Conservation (phyloP, 1,139 yeast genomes). For the Debaryomyces psychrophilus region DNA sequence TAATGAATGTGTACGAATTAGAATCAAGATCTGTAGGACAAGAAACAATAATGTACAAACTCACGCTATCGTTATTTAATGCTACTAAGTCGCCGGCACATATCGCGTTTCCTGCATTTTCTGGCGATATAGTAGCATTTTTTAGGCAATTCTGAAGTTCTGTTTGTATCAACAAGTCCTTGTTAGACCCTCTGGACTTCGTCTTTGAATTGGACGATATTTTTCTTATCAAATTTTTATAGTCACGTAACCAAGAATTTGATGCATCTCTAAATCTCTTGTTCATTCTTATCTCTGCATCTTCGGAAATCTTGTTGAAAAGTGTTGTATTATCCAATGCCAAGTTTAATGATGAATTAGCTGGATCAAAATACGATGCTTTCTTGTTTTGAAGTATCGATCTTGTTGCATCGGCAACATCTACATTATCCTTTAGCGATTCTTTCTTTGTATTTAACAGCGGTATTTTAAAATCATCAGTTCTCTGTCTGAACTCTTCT, state of each 20-base stretch:
- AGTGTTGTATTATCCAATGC: conserved; percentile 16
- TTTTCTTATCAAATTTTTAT: background rate
- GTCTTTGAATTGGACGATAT: background rate
- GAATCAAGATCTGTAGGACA: conserved; percentile 33
- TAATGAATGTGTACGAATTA: conserved; percentile 51
- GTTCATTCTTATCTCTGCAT: conserved; percentile 20
- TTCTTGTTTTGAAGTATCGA: conserved; percentile 9
- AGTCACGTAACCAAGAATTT: conserved; percentile 23
- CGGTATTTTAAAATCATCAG: background rate
- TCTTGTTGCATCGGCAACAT: conserved; percentile 6
- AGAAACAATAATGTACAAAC: conserved; percentile 36
- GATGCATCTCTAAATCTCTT: conserved; percentile 27
- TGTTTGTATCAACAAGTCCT: conserved; percentile 12
- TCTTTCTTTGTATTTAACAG: background rate
- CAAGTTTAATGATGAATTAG: conserved; percentile 15
- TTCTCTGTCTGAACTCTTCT: conserved; percentile 1
- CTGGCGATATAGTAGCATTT: conserved; percentile 31
- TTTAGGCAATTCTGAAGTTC: conserved; percentile 21
- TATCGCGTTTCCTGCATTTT: conserved; percentile 27
- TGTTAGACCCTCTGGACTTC: conserved; percentile 1
- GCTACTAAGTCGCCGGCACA: conserved; percentile 46
- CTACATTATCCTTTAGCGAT: background rate
- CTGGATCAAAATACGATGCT: conserved; percentile 16
- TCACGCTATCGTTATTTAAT: conserved; percentile 32
- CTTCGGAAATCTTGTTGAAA: conserved; percentile 20